Evolutionary conservation across 2,329 filamentous ascomycete species (phyloP).

Genomic region (Talaromyces sp.): DNA sequence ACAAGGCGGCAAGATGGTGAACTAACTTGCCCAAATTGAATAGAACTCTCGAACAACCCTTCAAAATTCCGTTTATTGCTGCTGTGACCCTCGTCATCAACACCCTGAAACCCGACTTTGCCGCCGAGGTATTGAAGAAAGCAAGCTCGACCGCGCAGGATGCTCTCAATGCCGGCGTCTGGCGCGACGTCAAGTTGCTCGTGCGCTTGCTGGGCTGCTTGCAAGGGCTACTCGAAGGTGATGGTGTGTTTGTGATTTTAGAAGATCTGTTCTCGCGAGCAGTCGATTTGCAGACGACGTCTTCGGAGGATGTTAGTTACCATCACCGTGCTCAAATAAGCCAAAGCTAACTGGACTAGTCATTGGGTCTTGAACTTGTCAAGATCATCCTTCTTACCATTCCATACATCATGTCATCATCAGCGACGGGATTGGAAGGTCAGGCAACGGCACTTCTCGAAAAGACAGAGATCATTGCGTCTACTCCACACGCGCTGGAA

Average conservation of each 20-base stretch:
- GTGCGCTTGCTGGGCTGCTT: slow-evolving; percentile 86
- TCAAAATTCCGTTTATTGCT: slow-evolving; percentile 95
- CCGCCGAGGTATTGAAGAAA: slow-evolving; percentile 64
- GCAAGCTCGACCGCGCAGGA: slow-evolving; percentile 61
- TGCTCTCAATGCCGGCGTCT: slow-evolving; percentile 68
- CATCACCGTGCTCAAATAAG: too few species aligned
- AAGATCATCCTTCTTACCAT: slow-evolving; percentile 95
- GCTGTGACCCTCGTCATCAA: slow-evolving; percentile 79
- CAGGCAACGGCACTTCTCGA: slow-evolving; percentile 77
- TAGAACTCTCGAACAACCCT: slow-evolving; percentile 78
- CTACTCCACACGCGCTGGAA: slow-evolving; percentile 80
- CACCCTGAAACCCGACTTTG: slow-evolving; percentile 69
- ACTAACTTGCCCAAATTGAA: neutral
- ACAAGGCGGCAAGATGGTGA: neutral
- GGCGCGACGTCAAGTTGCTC: slow-evolving; percentile 86
- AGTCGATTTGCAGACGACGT: slow-evolving; percentile 88
- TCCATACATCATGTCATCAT: slow-evolving; percentile 78
- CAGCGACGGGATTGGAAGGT: slow-evolving; percentile 65
- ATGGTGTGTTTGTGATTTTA: slow-evolving; percentile 79
- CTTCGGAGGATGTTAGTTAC: slow-evolving; percentile 77
- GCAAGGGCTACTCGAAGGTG: slow-evolving; percentile 73
- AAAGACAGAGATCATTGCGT: slow-evolving; percentile 92
- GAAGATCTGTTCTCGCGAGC: slow-evolving; percentile 88
- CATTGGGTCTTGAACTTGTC: slow-evolving; percentile 75
- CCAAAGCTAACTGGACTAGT: slow-evolving; percentile 34